Base-by-base conservation (phyloP, 1,284 basidiomycete species). In the Pseudozyma pruni region DNA sequence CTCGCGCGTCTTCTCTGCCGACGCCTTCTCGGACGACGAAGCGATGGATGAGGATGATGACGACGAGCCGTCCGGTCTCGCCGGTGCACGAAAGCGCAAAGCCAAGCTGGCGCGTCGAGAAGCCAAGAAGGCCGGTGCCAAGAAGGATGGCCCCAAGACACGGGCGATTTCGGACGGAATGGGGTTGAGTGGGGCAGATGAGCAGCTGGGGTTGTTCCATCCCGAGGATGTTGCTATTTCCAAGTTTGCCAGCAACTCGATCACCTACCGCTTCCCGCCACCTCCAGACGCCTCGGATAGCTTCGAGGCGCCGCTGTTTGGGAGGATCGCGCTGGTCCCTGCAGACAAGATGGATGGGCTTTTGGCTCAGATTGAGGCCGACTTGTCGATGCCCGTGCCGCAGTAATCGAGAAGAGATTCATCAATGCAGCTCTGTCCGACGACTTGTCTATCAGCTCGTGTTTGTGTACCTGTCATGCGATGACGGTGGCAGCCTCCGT, bases 231-330 rank as follows among this genome's bases (percentile, higher is more conserved):
- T 78, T 41, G 56, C 76, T 17, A 64, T 81, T 19, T 54, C 63
- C 10, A 61, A 72, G 45, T 47, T 61, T 31, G 79, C 77, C 7
- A 54, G 66, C 19, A 69, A 79, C 46, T 54, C 68, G 32, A 57
- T 74, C 42, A 80, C 75, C 10, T 81, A 72, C 52, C 75, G 78
- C 31, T 81, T 80, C 72, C 79, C 79, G 0, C 67, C 78, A 7
- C 78, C 76, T 11, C 67, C 51, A 10, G 75, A 80, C 44, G 76
- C 78, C 13, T 71, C 70, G 3, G 76, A 79, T 32, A 59, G 63
- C 45, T 81, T 75, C 29, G 78, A 81, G 43, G 67, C 78, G 17
- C 78, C 78, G 0, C 51, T 81, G 22, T 81, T 75, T 50, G 79
- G 74, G 6, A 62, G 79, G 6, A 47, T 81, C 25, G 57, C 72